Evolutionary conservation across 352 stramenopile genomes (phyloP).

Genomic region (Pythium utonaiense): DNA sequence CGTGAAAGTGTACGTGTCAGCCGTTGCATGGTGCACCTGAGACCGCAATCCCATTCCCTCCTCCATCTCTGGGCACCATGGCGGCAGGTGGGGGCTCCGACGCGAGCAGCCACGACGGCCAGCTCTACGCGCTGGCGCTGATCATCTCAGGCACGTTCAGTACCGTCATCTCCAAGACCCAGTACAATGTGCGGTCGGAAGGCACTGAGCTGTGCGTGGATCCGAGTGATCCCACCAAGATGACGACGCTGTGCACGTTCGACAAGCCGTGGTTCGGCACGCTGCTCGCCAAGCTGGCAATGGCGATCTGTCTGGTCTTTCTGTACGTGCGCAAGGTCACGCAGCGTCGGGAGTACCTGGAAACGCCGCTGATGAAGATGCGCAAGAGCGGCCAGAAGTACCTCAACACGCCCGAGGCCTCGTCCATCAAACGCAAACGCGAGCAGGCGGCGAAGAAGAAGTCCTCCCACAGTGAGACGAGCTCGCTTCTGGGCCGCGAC

Average conservation of each 20-base stretch:
- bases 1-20: not conserved
- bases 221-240: conserved; percentile 18
- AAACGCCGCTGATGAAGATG: conserved; percentile 62
- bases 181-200: conserved; percentile 59
- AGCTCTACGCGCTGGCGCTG: conserved; percentile 57
- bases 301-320: conserved; percentile 76
- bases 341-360: conserved; percentile 52
- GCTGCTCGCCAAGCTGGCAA: conserved; percentile 80
- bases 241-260: conserved; percentile 62
- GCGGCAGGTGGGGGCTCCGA: not conserved
- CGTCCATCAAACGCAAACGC: conserved; percentile 37
- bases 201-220: conserved; percentile 51
- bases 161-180: conserved; percentile 80
- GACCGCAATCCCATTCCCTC: not conserved
- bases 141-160: conserved; percentile 77
- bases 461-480: conserved; percentile 25
- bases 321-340: conserved; percentile 55
- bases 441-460: conserved; percentile 8
- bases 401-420: conserved; percentile 42
- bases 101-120: conserved; percentile 28
- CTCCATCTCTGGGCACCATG: not conserved
- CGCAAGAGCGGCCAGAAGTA: conserved; percentile 62
- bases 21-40: not conserved
- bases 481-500: conserved; percentile 26
- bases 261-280: conserved; percentile 83